phyloP scores from a whole-genome alignment of 2,329 filamentous ascomycete species.

The Dichotomopilus funicola region DNA sequence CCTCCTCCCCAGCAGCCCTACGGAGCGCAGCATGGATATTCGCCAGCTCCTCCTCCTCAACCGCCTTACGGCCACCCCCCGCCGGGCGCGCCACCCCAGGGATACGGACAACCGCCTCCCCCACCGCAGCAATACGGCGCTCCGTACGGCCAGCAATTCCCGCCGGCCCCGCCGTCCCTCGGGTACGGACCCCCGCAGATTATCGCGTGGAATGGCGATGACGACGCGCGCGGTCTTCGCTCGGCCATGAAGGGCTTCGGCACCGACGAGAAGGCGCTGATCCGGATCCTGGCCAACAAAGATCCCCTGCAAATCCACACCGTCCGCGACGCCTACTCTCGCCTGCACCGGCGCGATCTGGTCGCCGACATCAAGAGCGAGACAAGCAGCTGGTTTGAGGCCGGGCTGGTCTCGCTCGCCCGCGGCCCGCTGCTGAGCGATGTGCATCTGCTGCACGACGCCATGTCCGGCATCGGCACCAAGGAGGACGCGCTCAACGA shows the following conservation, averaged over 20 bases:
- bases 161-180: constrained; percentile 58
- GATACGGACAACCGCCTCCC: constrained; percentile 29
- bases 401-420: constrained; percentile 66
- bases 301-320: constrained; percentile 71
- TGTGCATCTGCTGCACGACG: constrained; percentile 60
- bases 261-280: constrained; percentile 75
- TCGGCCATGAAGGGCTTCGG: constrained; percentile 88
- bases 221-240: constrained; percentile 65
- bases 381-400: constrained; percentile 66
- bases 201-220: constrained; percentile 60
- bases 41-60: constrained; percentile 15
- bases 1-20: constrained; percentile 3
- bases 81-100: constrained; percentile 23
- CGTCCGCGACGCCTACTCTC: constrained; percentile 60
- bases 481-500: constrained; percentile 85
- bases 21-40: constrained; percentile 12
- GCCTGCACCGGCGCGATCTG: constrained; percentile 60
- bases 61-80: constrained; percentile 19
- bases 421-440: constrained; percentile 77
- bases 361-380: constrained; percentile 72
- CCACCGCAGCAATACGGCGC: constrained; percentile 23
- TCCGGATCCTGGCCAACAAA: constrained; percentile 61
- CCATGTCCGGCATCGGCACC: constrained; percentile 74
- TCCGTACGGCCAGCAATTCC: constrained; percentile 27
- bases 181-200: constrained; percentile 70